phyloP scores from a whole-genome alignment of 305 asterid genomes.

The Caryopteris hybrid region DNA sequence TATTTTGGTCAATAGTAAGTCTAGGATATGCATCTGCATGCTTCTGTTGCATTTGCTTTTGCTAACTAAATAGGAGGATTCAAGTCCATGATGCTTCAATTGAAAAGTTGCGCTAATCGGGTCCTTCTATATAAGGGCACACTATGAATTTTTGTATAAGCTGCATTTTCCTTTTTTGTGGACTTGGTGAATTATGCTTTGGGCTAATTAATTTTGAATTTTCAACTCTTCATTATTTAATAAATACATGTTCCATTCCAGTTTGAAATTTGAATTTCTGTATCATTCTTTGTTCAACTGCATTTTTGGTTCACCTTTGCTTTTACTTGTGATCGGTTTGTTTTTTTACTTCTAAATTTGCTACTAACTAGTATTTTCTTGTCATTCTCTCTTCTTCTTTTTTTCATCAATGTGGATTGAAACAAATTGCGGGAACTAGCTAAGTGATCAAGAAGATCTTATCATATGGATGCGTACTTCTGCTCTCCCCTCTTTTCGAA shows the following conservation, averaged over 20 bases:
- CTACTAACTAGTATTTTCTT: slow-evolving; percentile 4
- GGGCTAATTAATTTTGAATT: neutral
- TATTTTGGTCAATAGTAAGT: neutral
- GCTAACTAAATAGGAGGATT: neutral
- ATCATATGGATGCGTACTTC: slow-evolving; percentile 85
- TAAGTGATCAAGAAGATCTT: slow-evolving; percentile 79
- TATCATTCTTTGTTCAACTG: neutral
- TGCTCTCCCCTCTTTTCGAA: slow-evolving; percentile 70
- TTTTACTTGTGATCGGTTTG: neutral
- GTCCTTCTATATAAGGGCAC: neutral
- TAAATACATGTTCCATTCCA: no score
- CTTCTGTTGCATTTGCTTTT: neutral
- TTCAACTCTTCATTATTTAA: neutral
- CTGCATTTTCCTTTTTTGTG: neutral
- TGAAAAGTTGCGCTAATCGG: neutral
- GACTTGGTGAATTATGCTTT: neutral
- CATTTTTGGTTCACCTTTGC: neutral
- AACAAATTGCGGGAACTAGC: slow-evolving; percentile 41
- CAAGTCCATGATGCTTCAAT: neutral
- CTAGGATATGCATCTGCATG: neutral
- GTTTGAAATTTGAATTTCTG: neutral
- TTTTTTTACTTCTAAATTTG: slow-evolving; percentile 4
- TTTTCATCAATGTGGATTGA: slow-evolving; percentile 11
- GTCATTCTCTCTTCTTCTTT: neutral
- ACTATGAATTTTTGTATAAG: neutral